Evolutionary conservation across 345 rosid species (phyloP).

Genomic region (Viola odorata): DNA sequence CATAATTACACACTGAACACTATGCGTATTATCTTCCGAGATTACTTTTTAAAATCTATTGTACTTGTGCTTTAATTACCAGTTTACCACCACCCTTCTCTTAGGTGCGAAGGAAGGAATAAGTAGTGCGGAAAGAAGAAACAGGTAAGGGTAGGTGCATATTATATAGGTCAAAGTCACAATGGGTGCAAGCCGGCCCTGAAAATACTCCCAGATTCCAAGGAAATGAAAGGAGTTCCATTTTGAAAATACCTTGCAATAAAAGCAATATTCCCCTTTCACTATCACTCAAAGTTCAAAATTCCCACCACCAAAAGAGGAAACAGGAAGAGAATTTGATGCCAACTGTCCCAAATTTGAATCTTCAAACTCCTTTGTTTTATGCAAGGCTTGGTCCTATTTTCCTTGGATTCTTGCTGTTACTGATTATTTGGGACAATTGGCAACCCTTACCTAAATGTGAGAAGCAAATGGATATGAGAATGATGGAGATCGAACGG

Average conservation of each 20-base stretch:
- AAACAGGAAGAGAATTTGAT: not conserved
- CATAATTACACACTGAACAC: too few relatives aligned
- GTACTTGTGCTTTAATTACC: too few relatives aligned
- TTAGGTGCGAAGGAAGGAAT: conserved; percentile 23
- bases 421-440: too few relatives aligned
- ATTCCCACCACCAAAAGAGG: not conserved
- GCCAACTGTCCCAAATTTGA: not conserved
- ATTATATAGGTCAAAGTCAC: not conserved
- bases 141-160: not conserved
- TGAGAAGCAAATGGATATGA: too few relatives aligned
- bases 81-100: not conserved
- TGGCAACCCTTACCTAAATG: too few relatives aligned
- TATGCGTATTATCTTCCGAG: too few relatives aligned
- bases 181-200: not conserved
- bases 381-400: too few relatives aligned
- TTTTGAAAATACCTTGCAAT: not conserved
- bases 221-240: not conserved
- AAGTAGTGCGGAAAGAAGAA: not conserved
- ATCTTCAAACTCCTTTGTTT: too few relatives aligned
- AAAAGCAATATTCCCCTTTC: conserved; percentile 7
- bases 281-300: not conserved
- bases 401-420: too few relatives aligned
- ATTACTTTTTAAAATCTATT: too few relatives aligned
- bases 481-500: too few relatives aligned
- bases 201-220: conserved; percentile 9